A percentile compares a stretch with the other conserved stretches of the same genome.
Conservation (phyloP, 495 filamentous ascomycete species). For the Hypomontagnella monticulosa region DNA sequence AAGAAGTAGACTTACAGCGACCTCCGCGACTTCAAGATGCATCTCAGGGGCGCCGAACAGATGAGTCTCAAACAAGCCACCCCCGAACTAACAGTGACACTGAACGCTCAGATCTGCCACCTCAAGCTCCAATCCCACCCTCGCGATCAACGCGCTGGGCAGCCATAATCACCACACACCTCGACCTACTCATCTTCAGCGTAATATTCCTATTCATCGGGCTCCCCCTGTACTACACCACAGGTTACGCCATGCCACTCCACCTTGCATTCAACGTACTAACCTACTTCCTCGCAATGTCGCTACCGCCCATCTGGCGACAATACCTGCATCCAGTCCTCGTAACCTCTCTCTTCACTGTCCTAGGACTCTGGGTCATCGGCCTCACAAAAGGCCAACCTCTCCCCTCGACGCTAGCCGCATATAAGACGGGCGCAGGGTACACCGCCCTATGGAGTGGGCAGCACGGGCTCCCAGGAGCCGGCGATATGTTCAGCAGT, state of each 20-base stretch:
- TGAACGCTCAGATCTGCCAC: constrained; percentile 16
- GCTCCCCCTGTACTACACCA: constrained; percentile 59
- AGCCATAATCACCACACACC: constrained; percentile 47
- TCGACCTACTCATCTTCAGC: constrained; percentile 55
- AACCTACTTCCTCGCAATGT: constrained; percentile 57
- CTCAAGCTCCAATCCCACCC: constrained; percentile 51
- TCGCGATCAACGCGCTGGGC: constrained; percentile 59
- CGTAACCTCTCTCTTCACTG: constrained; percentile 55
- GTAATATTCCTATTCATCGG: constrained; percentile 58
- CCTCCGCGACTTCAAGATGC: constrained; percentile 27
- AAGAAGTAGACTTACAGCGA: constrained; percentile 26
- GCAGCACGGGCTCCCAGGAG: constrained; percentile 50
- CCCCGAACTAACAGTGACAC: background rate
- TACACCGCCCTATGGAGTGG: constrained; percentile 58
- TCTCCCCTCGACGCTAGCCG: constrained; percentile 47
- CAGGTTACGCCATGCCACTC: constrained; percentile 62
- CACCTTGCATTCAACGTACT: constrained; percentile 61
- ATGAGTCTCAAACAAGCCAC: background rate
- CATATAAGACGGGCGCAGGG: constrained; percentile 56
- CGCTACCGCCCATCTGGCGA: constrained; percentile 55
- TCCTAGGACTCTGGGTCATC: constrained; percentile 58
- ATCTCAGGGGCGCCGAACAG: constrained; percentile 10
- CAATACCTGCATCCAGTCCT: constrained; percentile 63
- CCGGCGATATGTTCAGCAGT: constrained; percentile 60
- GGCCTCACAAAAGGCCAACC: constrained; percentile 48